Evolutionary conservation across 2,329 filamentous ascomycete species (phyloP), one percentile per base, ranked within the genome.

Genomic region (Seiridium unicorne): DNA sequence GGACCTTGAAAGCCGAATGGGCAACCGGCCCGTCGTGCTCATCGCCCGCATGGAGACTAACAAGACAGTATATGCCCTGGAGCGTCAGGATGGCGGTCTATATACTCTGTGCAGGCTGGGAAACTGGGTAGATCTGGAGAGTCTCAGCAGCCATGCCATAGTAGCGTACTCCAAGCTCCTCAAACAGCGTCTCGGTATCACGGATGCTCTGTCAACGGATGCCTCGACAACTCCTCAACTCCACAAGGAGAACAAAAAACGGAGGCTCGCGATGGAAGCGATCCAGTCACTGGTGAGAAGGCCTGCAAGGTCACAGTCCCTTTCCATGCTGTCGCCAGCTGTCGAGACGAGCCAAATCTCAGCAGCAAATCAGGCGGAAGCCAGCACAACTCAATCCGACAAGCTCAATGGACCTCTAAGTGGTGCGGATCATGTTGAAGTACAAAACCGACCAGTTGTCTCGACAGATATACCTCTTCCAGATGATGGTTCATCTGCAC

Each of bases 61-160:
- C 62, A 77, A 79, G 59, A 78, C 77, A 42, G 63, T 84, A 0
- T 89, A 86, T 69, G 88, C 82, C 10, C 75, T 91, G n/a, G 90
- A 93, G 75, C 81, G 85, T 32, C 85, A 90, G 42, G 77, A 80
- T 13, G 73, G 76, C 51, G 82, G 82, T 1, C 77, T 89, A 3
- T 93, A 91, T 70, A 84, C 85, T 9, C 71, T 92, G 34, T 93
- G 88, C 72, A 87, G 84, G 66, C 76, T 95, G 48, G 88, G 85
- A 2, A 73, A 77, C 26, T 91, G 89, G 88, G 80, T 90, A 31
- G 83, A 87, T 62, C 70, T 89, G 56, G 79, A 82, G 42, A 75
- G 79, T 5, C 75, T 93, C 35, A 74, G 75, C 32, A 70, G 73
- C 9, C 72, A 78, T 44, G 84, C 85, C 44, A 84, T 82, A 0